Conservation (phyloP, 2,329 filamentous ascomycete genomes). For the Ophioceras dolichostomum region DNA sequence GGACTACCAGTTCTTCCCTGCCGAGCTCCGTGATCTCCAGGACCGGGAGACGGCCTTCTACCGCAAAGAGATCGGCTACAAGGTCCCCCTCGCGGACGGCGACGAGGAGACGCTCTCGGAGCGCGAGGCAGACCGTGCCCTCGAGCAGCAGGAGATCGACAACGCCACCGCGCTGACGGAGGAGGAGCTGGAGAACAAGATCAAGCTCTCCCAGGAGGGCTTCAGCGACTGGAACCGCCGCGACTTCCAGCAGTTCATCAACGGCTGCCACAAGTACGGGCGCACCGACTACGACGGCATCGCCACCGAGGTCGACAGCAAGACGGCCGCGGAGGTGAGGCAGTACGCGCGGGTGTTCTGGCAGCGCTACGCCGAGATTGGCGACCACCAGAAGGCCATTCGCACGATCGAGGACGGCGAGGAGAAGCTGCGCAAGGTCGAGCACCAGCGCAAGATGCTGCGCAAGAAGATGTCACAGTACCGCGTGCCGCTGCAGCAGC, state of each 20-base stretch:
- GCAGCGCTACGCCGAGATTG: constrained; percentile 84
- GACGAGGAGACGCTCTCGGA: constrained; percentile 73
- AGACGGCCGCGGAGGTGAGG: constrained; percentile 73
- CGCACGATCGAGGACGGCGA: constrained; percentile 87
- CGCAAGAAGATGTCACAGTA: constrained; percentile 94
- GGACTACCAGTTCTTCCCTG: constrained; percentile 95
- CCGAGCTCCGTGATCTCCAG: constrained; percentile 73
- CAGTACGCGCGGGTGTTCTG: constrained; percentile 92
- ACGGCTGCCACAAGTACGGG: constrained; percentile 86
- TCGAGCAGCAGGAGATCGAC: constrained; percentile 88
- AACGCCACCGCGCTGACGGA: constrained; percentile 80
- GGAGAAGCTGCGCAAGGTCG: constrained; percentile 75
- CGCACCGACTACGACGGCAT: constrained; percentile 78
- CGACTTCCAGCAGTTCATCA: constrained; percentile 97
- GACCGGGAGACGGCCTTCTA: constrained; percentile 94
- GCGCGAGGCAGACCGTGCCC: constrained; percentile 74
- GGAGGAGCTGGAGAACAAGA: constrained; percentile 80
- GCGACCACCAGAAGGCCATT: constrained; percentile 81
- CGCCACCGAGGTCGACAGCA: constrained; percentile 81
- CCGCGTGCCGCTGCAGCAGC: constrained; percentile 91
- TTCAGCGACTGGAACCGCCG: constrained; percentile 94
- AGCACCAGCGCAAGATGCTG: constrained; percentile 86
- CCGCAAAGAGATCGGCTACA: constrained; percentile 92
- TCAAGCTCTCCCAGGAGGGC: constrained; percentile 66
- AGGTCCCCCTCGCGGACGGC: constrained; percentile 79